phyloP scores from a whole-genome alignment of 2,329 filamentous ascomycete species.

The Colletotrichum higginsianum region DNA sequence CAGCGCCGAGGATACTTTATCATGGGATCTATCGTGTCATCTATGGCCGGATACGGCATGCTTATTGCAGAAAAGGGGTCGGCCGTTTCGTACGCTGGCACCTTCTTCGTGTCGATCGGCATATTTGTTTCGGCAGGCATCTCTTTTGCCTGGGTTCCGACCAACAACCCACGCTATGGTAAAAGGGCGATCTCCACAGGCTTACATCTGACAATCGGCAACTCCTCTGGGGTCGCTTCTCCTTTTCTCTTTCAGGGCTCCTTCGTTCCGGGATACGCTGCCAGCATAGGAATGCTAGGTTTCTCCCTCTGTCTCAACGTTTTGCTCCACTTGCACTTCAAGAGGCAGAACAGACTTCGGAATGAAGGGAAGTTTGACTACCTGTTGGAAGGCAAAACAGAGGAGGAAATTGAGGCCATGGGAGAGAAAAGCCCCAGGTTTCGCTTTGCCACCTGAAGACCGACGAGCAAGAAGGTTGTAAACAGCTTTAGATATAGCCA shows the following conservation, averaged over 20 bases:
- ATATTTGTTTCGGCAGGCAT: constrained; percentile 23
- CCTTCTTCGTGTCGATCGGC: constrained; percentile 64
- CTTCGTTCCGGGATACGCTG: constrained; percentile 66
- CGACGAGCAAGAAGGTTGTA: no score
- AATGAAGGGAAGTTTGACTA: constrained; percentile 55
- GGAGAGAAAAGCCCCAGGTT: constrained; percentile 58
- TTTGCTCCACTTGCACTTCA: constrained; percentile 50
- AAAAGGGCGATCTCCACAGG: constrained; percentile 41
- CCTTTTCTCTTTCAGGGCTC: constrained; percentile 67
- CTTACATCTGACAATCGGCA: constrained; percentile 40
- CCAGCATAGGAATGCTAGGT: constrained; percentile 64
- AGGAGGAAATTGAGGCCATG: constrained; percentile 58
- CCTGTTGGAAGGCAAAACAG: constrained; percentile 57
- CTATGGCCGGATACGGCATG: constrained; percentile 32
- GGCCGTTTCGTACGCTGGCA: constrained; percentile 56
- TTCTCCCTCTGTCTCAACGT: constrained; percentile 51
- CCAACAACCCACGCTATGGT: constrained; percentile 38
- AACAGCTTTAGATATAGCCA: no score
- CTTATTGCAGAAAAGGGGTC: constrained; percentile 21
- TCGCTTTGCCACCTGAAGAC: constrained; percentile 42
- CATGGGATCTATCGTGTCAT: constrained; percentile 20
- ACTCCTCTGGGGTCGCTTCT: constrained; percentile 71
- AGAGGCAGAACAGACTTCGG: constrained; percentile 53
- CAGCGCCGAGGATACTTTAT: constrained; percentile 44
- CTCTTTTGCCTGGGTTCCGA: constrained; percentile 41